Conservation (phyloP, 176 grass and related monocot genomes). For the Rhynchospora breviuscula region DNA sequence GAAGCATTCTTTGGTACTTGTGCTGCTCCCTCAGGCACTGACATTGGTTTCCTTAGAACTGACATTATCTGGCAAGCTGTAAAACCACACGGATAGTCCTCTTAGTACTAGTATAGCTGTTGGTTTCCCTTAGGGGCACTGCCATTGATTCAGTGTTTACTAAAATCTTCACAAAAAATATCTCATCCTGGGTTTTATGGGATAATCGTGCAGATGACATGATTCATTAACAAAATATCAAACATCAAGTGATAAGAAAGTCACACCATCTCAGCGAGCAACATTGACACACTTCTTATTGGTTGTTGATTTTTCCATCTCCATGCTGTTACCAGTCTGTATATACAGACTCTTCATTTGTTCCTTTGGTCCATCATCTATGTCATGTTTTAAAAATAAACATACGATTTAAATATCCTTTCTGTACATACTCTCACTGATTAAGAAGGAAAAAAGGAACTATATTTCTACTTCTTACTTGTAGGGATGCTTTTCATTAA, state of each 20-base stretch:
- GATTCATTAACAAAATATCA: not conserved
- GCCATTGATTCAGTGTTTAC: not conserved
- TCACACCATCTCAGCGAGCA: not conserved
- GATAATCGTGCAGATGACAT: not conserved
- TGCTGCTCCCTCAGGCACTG: not conserved
- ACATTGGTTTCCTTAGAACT: not conserved
- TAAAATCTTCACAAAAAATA: not conserved
- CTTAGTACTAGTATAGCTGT: no score
- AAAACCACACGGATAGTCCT: not conserved
- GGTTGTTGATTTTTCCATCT: not conserved
- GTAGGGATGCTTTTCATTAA: not conserved
- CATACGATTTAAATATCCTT: not conserved
- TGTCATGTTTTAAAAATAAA: not conserved
- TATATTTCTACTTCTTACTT: not conserved
- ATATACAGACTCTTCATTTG: not conserved
- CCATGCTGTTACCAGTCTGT: not conserved
- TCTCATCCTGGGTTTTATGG: not conserved
- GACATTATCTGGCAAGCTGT: conserved; percentile 16
- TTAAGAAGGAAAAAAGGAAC: not conserved
- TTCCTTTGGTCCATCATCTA: not conserved
- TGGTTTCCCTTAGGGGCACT: no score
- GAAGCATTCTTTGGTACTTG: not conserved
- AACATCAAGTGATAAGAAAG: not conserved
- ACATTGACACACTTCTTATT: conserved; percentile 5
- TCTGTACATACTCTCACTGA: not conserved